phyloP scores from a whole-genome alignment of 2,329 filamentous ascomycete species.

The Nothopassalora personata region DNA sequence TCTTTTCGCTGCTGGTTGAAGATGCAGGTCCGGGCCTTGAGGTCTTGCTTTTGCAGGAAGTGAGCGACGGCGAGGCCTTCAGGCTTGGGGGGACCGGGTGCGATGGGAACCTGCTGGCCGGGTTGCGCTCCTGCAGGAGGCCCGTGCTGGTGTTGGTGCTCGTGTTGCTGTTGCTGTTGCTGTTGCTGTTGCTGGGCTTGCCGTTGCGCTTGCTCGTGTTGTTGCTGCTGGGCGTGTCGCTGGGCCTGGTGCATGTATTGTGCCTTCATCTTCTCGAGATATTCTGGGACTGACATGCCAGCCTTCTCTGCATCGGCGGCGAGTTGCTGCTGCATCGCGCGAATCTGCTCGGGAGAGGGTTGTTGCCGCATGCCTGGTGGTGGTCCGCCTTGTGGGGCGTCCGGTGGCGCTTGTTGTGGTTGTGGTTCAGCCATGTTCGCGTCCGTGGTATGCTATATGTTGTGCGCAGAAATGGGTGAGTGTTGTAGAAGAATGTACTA shows the following conservation, averaged over 20 bases:
- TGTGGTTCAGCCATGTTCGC: background rate
- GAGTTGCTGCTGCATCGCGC: conserved; percentile 75
- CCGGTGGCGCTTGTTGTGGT: conserved; percentile 1
- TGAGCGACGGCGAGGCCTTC: conserved; percentile 83
- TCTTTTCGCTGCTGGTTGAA: conserved; percentile 95
- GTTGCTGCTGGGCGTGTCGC: conserved; percentile 31
- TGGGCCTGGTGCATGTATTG: conserved; percentile 55
- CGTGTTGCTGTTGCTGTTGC: conserved; percentile 27
- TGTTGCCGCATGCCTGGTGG: conserved; percentile 34
- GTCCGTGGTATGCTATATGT: background rate
- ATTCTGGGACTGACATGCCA: conserved; percentile 79
- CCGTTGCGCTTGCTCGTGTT: conserved; percentile 33
- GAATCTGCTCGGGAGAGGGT: conserved; percentile 79
- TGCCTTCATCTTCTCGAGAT: conserved; percentile 55
- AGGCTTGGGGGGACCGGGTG: conserved; percentile 77
- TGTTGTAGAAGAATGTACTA: background rate
- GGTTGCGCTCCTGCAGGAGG: conserved; percentile 37
- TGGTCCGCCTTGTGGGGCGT: conserved; percentile 1
- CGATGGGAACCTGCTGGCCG: conserved; percentile 61
- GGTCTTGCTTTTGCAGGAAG: conserved; percentile 74
- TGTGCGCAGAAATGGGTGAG: background rate
- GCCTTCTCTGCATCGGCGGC: conserved; percentile 76
- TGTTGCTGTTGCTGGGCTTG: conserved; percentile 26
- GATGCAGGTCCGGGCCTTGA: conserved; percentile 88
- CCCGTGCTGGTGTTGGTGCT: no score